Evolutionary conservation across 202 grass and related monocot genomes (phyloP).

Genomic region (Brachypodium distachyon): DNA sequence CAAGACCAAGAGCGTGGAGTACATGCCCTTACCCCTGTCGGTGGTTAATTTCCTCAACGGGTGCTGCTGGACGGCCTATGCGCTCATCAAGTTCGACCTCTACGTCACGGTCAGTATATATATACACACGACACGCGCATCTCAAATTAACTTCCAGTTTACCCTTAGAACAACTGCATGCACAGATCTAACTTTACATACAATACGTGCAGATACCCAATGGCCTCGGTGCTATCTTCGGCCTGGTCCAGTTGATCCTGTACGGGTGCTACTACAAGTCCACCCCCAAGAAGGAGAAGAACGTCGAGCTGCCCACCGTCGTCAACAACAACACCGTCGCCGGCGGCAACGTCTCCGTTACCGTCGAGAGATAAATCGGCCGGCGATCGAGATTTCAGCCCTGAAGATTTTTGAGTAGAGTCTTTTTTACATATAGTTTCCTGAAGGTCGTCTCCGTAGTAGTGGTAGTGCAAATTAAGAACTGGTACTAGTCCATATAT

Average conservation of each 20-base stretch:
- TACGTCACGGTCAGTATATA: slow-evolving; percentile 38
- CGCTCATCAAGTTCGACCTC: slow-evolving; percentile 58
- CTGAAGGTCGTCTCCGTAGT: no score
- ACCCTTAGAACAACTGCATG: no score
- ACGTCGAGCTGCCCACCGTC: slow-evolving; percentile 34
- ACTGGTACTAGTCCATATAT: neutral
- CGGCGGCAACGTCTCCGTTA: slow-evolving; percentile 11
- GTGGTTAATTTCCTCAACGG: slow-evolving; percentile 47
- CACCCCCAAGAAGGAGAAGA: slow-evolving; percentile 33
- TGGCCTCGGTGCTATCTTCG: slow-evolving; percentile 44
- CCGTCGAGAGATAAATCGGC: neutral
- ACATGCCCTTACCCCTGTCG: slow-evolving; percentile 63
- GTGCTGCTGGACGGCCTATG: slow-evolving; percentile 55
- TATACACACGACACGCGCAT: no score
- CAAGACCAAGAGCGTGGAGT: slow-evolving; percentile 55
- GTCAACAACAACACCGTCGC: neutral
- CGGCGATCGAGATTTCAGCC: neutral
- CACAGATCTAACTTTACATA: no score
- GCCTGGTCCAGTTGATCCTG: slow-evolving; percentile 44
- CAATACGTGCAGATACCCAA: slow-evolving; percentile 80
- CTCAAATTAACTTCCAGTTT: no score
- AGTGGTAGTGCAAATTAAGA: no score
- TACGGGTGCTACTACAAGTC: slow-evolving; percentile 45
- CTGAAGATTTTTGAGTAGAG: neutral
- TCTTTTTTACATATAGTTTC: no score